Evolutionary conservation across 1,284 basidiomycete genomes (phyloP), one percentile per base, ranked within the genome.

Genomic region (Sanghuangporus baumii): DNA sequence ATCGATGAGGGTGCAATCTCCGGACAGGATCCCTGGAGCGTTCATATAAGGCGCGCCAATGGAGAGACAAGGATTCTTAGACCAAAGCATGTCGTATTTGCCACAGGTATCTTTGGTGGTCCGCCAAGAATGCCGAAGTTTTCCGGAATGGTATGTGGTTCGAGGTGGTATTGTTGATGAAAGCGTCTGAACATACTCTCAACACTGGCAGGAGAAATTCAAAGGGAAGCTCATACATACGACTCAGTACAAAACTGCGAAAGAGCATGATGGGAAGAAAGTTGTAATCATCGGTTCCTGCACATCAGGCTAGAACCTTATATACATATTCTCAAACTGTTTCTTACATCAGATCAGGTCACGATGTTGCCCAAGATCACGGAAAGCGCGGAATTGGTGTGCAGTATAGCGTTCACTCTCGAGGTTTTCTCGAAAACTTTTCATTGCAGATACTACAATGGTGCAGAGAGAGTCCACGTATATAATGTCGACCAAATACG

Each of bases 221-320:
- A 77, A 77, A 61, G 87, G 86, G 12, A 71, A 77, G 55, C 74
- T 83, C 1, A 68, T 84, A 16, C 87, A 89, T 71, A 87, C 86
- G 6, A 77, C 72, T 14, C 62, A 78, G 56, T 80, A 86, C 70
- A 77, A 76, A 23, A 72, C 70, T 14, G 84, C 82, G 0, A 70
- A 69, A 2, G 80, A 84, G 59, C 81, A 82, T 70, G 65, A 66
- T 6, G 83, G 81, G 14, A 87, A 87, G 74, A 83, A 81, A 64
- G 85, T 83, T 1, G 79, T 81, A 9, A 80, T 88, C 2, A 74
- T 88, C 6, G 86, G 87, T 0, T 78, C 84, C 31, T 82, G 83
- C 60, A 87, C 83, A 34, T 85, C 83, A 18, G 84, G 81, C 81
- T 61, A 8, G 71, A 61, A 48, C 6, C 23, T 23, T 51, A 4